Percentiles rank a stretch among this genome's conserved stretches.
Evolutionary conservation across 2,329 filamentous ascomycete genomes (phyloP).

Genomic region (Neonectria coccinea): DNA sequence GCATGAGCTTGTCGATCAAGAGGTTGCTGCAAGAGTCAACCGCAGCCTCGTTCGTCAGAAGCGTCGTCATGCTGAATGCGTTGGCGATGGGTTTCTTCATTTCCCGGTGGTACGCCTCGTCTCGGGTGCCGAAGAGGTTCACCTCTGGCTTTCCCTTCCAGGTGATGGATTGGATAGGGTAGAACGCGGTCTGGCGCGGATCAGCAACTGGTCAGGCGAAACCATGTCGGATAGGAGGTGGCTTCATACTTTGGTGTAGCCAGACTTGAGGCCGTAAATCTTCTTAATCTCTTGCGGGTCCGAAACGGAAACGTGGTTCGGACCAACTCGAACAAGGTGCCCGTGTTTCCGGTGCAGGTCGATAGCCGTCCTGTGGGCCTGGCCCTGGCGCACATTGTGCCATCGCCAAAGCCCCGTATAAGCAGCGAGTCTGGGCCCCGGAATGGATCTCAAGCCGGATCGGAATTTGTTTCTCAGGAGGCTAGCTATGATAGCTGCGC

Average conservation of each 20-base stretch:
- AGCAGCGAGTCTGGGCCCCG: constrained; percentile 12
- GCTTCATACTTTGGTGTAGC: constrained; percentile 29
- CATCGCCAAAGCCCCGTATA: constrained; percentile 22
- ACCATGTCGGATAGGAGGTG: not conserved
- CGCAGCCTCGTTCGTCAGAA: constrained; percentile 17
- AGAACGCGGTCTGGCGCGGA: constrained; percentile 8
- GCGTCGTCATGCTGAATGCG: constrained; percentile 19
- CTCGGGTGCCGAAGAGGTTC: constrained; percentile 19
- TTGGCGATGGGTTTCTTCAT: constrained; percentile 25
- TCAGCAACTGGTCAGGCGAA: not conserved
- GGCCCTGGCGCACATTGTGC: constrained; percentile 17
- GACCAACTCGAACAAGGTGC: constrained; percentile 17
- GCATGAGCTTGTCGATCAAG: constrained; percentile 7
- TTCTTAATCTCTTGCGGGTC: constrained; percentile 29
- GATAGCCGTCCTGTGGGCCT: constrained; percentile 23
- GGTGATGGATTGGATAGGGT: constrained; percentile 21
- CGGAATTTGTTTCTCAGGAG: constrained; percentile 19
- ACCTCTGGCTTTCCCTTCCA: constrained; percentile 23
- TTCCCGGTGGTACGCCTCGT: constrained; percentile 24
- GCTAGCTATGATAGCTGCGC: not conserved
- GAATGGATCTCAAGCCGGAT: constrained; percentile 2
- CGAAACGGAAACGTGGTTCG: constrained; percentile 28
- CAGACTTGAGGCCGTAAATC: constrained; percentile 31
- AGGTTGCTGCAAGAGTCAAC: constrained; percentile 13
- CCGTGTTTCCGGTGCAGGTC: constrained; percentile 14